phyloP scores from a whole-genome alignment of 2,329 filamentous ascomycete genomes.

The Aspergillus aculeatus region DNA sequence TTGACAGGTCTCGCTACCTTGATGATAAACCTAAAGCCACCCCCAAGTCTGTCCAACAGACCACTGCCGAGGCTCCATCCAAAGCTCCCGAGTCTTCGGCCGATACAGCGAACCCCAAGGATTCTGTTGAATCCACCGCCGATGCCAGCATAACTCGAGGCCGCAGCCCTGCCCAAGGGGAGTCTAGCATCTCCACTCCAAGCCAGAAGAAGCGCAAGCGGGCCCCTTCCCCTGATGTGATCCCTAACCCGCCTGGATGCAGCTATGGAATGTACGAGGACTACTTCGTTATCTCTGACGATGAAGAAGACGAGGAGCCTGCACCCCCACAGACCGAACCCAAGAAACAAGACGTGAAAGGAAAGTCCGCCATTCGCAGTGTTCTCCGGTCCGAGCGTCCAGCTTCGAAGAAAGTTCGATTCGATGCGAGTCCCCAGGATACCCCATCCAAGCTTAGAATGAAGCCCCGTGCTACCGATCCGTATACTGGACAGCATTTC shows the following conservation, averaged over 20 bases:
- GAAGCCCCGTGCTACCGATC: conserved; percentile 24
- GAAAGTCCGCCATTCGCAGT: conserved; percentile 17
- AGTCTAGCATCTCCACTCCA: conserved; percentile 1
- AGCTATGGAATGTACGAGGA: conserved; percentile 44
- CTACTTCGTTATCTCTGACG: conserved; percentile 35
- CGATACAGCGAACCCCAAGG: conserved; percentile 2
- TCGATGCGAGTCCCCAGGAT: conserved; percentile 35
- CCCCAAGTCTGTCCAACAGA: conserved; percentile 3
- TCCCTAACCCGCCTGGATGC: conserved; percentile 41
- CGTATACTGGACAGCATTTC: conserved; percentile 24
- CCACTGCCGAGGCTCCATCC: background rate
- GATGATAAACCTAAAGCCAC: conserved; percentile 15
- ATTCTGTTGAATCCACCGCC: background rate
- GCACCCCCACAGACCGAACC: conserved; percentile 10
- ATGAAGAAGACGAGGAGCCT: conserved; percentile 26
- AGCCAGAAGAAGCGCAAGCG: conserved; percentile 40
- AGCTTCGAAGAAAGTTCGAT: conserved; percentile 33
- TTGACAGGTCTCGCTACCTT: conserved; percentile 25
- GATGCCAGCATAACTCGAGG: background rate
- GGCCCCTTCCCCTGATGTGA: conserved; percentile 39
- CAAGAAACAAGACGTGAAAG: conserved; percentile 9
- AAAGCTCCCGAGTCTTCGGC: background rate
- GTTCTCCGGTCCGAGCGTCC: conserved; percentile 19
- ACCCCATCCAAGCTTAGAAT: conserved; percentile 32
- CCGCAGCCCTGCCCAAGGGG: conserved; percentile 5